Conservation (phyloP, 192 early-diverging fungal species). For the Entomortierella parvispora region DNA sequence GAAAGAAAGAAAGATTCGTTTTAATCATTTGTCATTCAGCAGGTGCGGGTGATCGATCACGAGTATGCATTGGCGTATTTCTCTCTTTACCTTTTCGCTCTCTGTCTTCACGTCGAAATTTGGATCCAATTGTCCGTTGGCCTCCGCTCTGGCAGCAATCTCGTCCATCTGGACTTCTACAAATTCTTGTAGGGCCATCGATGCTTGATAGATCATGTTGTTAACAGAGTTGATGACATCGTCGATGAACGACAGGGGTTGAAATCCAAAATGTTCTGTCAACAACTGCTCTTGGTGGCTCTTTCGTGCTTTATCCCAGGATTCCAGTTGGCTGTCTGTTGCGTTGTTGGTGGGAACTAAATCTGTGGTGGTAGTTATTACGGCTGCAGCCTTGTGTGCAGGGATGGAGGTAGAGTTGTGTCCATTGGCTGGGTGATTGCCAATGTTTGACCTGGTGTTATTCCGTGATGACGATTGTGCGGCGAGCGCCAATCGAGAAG, state of each 20-base stretch:
- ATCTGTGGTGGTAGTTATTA: no score
- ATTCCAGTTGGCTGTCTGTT: conserved; percentile 11
- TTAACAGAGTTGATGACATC: conserved; percentile 84
- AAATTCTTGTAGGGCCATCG: conserved; percentile 74
- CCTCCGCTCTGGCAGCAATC: conserved; percentile 16
- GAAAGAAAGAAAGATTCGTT: neutral
- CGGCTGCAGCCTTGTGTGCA: no score
- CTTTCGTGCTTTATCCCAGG: conserved; percentile 31
- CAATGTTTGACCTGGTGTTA: no score
- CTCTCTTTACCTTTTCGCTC: conserved; percentile 27
- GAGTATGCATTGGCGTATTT: conserved; percentile 4
- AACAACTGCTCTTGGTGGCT: conserved; percentile 58
- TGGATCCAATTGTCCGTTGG: neutral
- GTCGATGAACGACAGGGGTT: conserved; percentile 83
- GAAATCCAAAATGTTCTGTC: conserved; percentile 85
- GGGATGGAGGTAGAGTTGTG: no score
- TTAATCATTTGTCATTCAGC: neutral
- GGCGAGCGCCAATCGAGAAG: no score
- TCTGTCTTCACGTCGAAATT: conserved; percentile 12
- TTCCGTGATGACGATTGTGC: no score
- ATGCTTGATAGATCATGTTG: conserved; percentile 76
- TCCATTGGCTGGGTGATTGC: no score
- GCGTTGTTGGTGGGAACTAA: no score
- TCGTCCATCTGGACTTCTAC: conserved; percentile 65
- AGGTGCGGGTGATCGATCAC: neutral